A percentile compares a stretch with the other conserved stretches of the same genome.
Evolutionary conservation across 2,329 filamentous ascomycete species (phyloP).

Genomic region (Aspergillus thermomutatus): DNA sequence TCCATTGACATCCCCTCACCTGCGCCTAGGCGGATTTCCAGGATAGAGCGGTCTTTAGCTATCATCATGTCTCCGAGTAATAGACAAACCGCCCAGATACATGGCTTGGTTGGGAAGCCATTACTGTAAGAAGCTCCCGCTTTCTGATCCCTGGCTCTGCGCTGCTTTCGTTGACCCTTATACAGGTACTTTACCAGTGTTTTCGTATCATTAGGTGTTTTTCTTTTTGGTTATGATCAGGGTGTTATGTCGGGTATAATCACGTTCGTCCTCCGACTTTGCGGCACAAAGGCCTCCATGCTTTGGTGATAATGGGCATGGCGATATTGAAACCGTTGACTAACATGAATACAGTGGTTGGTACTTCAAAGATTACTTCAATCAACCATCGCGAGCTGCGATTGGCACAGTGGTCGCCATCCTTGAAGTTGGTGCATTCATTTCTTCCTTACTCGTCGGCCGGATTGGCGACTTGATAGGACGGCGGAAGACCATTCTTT

Average conservation of each 20-base stretch:
- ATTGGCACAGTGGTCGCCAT: constrained; percentile 98
- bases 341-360: constrained; percentile 59
- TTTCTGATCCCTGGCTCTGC: constrained; percentile 3
- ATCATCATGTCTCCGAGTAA: constrained; percentile 81
- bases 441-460: constrained; percentile 82
- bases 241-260: constrained; percentile 68
- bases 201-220: constrained; percentile 61
- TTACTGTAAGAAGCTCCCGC: constrained; percentile 67
- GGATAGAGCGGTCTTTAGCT: constrained; percentile 68
- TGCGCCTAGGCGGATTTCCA: constrained; percentile 59
- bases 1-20: constrained; percentile 73
- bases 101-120: constrained; percentile 93
- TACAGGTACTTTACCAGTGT: constrained; percentile 90
- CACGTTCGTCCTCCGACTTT: constrained; percentile 46
- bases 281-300: not conserved
- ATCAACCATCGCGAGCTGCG: constrained; percentile 79
- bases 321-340: not conserved
- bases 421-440: constrained; percentile 86
- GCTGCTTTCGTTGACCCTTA: constrained; percentile 20
- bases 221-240: constrained; percentile 64
- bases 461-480: constrained; percentile 89
- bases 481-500: constrained; percentile 83
- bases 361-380: constrained; percentile 88
- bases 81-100: constrained; percentile 64
- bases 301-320: not conserved